Evolutionary conservation across 2,329 filamentous ascomycete species (phyloP).

Genomic region (Aspergillus sp.): DNA sequence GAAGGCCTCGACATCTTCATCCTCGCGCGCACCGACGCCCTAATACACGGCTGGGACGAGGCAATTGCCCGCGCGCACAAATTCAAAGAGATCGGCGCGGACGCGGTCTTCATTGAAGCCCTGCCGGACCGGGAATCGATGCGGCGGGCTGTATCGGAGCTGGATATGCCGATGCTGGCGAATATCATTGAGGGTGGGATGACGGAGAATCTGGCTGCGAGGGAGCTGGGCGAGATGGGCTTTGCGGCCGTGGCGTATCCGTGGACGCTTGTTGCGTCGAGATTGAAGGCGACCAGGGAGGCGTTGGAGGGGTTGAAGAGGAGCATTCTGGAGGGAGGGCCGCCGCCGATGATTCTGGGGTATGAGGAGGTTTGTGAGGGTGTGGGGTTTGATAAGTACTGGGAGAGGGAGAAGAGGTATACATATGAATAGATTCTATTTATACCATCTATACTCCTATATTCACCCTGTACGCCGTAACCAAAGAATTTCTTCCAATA

Average conservation of each 20-base stretch:
- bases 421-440: too few species aligned
- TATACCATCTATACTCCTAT: too few species aligned
- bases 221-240: constrained; percentile 41
- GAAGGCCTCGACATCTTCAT: constrained; percentile 49
- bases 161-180: constrained; percentile 43
- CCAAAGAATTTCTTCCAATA: too few species aligned
- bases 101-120: constrained; percentile 49
- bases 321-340: constrained; percentile 43
- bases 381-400: constrained; percentile 49
- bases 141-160: constrained; percentile 37
- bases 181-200: constrained; percentile 48
- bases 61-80: constrained; percentile 43
- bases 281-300: constrained; percentile 40
- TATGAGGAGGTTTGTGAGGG: constrained; percentile 48
- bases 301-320: constrained; percentile 40
- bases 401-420: constrained; percentile 11
- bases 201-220: constrained; percentile 43
- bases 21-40: constrained; percentile 46
- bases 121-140: constrained; percentile 47
- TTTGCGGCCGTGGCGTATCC: constrained; percentile 46
- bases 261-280: constrained; percentile 47
- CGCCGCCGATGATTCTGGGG: constrained; percentile 46
- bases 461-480: too few species aligned
- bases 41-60: constrained; percentile 44
- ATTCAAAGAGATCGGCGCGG: constrained; percentile 46